Base-by-base conservation (phyloP, 192 early-diverging fungal species). In the Allomyces arbusculus region DNA sequence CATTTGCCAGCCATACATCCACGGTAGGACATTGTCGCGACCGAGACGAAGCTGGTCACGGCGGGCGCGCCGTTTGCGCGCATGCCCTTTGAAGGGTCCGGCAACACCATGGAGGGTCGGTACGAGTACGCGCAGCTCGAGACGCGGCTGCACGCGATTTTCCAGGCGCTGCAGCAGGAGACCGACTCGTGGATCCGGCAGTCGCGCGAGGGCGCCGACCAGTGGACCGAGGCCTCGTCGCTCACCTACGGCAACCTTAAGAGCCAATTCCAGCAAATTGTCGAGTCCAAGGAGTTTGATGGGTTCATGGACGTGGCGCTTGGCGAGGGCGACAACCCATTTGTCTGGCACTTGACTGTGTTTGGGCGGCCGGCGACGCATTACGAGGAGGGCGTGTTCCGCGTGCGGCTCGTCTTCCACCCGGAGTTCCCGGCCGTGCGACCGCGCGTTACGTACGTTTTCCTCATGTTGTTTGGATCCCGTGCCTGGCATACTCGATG, bases 341-440 rank as follows among this genome's bases (percentile, higher is more conserved):
- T 82, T 67, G 72, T 77, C 10, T 85, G 84, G 84, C 70, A 66
- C 16, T 72, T 82, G 44, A 77, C 77, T 1, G 61, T 84, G 43
- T 72, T 79, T 65, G 76, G 78, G 28, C 71, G 73, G 63, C 78
- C 74, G 3, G 78, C 71, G 69, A 80, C 75, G 50, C 67, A 79
- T 64, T 84, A 82, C 65, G 82, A 84, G 43, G 82, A 79, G 20
- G 82, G 82, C 61, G 71, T 84, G 70, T 85, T 85, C 69, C 68
- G 69, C 3, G 74, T 74, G 22, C 65, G 78, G 65, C 74, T 85
- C 61, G 67, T 77, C 5, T 84, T 85, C 73, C 79, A 80, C 67
- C 66, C 82, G 26, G 55, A 67, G 1, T 85, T 82, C 65, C 82
- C 84, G 0, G 79, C 78, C 4, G 73, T 82, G 23, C 65, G 70